A percentile compares a stretch with the other conserved stretches of the same genome.
Conservation (phyloP, 2,329 filamentous ascomycete species). For the Epichloe amarillans region DNA sequence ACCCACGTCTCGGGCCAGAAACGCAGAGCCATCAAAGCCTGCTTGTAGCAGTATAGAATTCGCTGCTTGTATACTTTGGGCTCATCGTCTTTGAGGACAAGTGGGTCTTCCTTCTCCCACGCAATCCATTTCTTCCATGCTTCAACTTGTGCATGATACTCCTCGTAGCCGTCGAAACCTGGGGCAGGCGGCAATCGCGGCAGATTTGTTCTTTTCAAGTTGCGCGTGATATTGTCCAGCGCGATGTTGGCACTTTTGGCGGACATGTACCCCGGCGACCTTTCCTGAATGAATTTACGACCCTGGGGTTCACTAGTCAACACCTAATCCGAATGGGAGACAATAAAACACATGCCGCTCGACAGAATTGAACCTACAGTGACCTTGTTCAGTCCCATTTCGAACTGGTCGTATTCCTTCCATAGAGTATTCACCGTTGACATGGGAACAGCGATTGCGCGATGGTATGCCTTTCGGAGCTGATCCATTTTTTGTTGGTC, state of each 20-base stretch:
- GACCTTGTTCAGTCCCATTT: conserved; percentile 84
- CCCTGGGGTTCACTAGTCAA: conserved; percentile 39
- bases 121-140: conserved; percentile 89
- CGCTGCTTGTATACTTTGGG: conserved; percentile 60
- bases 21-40: conserved; percentile 80
- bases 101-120: conserved; percentile 88
- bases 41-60: conserved; percentile 82
- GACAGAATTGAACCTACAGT: conserved; percentile 46
- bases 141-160: conserved; percentile 72
- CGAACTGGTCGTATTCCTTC: conserved; percentile 97
- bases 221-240: conserved; percentile 74
- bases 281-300: conserved; percentile 87
- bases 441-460: conserved; percentile 77
- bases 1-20: conserved; percentile 97
- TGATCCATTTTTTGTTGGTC: conserved; percentile 97
- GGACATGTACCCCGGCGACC: conserved; percentile 89
- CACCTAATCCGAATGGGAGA: not conserved
- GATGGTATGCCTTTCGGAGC: conserved; percentile 82
- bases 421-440: conserved; percentile 71
- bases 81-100: conserved; percentile 77
- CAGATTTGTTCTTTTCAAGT: conserved; percentile 62
- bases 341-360: not conserved
- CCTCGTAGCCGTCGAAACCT: conserved; percentile 75
- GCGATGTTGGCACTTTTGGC: conserved; percentile 82
- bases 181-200: conserved; percentile 70